Evolutionary conservation across 352 stramenopile genomes (phyloP).

Genomic region (Aphanomyces cochlioides): DNA sequence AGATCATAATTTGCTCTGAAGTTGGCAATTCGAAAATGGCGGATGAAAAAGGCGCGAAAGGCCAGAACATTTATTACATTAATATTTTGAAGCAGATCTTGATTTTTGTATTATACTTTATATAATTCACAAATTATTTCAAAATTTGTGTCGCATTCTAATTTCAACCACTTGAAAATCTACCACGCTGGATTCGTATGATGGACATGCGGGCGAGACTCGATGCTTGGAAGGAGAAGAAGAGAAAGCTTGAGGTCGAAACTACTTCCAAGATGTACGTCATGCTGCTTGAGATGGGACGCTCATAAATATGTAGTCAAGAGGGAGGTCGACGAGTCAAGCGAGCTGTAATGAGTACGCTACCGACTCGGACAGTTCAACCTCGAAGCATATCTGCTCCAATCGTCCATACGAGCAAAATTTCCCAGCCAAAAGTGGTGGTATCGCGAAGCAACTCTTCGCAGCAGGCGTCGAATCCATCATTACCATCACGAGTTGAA

Average conservation of each 20-base stretch:
- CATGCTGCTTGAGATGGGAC: not conserved
- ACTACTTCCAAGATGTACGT: not conserved
- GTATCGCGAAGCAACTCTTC: too few relatives aligned
- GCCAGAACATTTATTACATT: not conserved
- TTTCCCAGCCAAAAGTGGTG: too few relatives aligned
- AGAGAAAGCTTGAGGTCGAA: constrained; percentile 21
- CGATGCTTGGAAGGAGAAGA: constrained; percentile 24
- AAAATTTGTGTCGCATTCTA: not conserved
- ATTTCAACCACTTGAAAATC: constrained; percentile 2
- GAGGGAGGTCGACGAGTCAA: not conserved
- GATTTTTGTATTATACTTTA: not conserved
- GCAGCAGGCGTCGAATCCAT: too few relatives aligned
- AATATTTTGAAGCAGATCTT: not conserved
- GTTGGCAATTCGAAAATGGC: too few relatives aligned
- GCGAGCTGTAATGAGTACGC: not conserved
- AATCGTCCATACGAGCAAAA: too few relatives aligned
- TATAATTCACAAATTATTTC: not conserved
- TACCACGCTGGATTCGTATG: not conserved
- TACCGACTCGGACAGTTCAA: too few relatives aligned
- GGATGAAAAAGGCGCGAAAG: too few relatives aligned
- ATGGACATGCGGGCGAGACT: constrained; percentile 28
- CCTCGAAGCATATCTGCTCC: too few relatives aligned
- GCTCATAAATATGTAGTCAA: not conserved
- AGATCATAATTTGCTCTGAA: too few relatives aligned
- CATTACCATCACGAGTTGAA: too few relatives aligned